Percentiles rank a stretch among this genome's conserved stretches.
These are phyloP conservation scores for Aspergillus quadrilineatus DNA, from an alignment of 2,329 filamentous ascomycete species.

Conservation along the genomic window DNA sequence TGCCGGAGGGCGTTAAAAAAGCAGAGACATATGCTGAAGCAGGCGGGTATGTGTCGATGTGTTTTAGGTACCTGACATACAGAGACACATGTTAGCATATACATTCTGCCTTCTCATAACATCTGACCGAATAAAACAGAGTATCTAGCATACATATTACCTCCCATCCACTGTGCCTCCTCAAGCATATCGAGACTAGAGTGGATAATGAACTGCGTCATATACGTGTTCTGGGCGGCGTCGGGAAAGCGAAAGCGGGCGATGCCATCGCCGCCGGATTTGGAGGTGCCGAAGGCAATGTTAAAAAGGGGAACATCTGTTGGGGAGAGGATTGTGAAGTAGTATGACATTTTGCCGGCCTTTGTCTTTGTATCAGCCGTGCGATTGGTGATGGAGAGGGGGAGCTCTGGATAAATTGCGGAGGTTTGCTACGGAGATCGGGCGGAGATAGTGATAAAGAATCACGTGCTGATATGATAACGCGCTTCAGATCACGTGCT, in stretches of 20 bases:
- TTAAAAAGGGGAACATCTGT: slow-evolving; percentile 96
- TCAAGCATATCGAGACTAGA: slow-evolving; percentile 92
- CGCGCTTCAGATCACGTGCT: neutral
- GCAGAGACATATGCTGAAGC: slow-evolving; percentile 87
- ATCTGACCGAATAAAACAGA: neutral
- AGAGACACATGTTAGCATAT: neutral
- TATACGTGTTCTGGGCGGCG: slow-evolving; percentile 83
- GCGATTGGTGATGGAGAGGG: neutral
- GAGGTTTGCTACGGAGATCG: slow-evolving; percentile 1
- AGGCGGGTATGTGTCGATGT: slow-evolving; percentile 87
- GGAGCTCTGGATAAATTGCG: neutral
- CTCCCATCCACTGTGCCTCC: slow-evolving; percentile 89
- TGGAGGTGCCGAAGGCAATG: slow-evolving; percentile 94
- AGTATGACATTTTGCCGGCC: slow-evolving; percentile 77
- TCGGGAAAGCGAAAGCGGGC: slow-evolving; percentile 87
- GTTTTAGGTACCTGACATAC: slow-evolving; percentile 78
- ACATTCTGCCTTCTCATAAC: neutral
- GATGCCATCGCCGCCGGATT: slow-evolving; percentile 89
- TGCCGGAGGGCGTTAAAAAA: slow-evolving; percentile 88
- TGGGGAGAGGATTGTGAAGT: slow-evolving; percentile 94
- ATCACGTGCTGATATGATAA: neutral
- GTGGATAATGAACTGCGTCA: slow-evolving; percentile 98
- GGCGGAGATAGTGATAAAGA: slow-evolving; percentile 13
- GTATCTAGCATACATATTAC: slow-evolving; percentile 65
- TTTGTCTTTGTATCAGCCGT: neutral